Evolutionary conservation across 23 red algal genomes (phyloP).

Genomic region (Gracilaria domingensis): DNA sequence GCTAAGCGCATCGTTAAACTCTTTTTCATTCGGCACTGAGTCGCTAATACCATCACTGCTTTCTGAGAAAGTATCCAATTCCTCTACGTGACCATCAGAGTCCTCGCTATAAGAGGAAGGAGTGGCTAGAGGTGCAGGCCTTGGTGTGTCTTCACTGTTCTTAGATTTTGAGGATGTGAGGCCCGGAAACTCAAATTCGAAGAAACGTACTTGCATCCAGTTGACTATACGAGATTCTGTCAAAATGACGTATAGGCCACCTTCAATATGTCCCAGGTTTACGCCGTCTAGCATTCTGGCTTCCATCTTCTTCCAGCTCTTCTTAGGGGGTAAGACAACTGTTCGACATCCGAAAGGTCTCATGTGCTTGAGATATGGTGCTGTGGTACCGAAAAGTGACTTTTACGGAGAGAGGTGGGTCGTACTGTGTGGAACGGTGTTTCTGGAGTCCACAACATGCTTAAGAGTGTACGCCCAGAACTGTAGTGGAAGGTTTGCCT

Average conservation of each 20-base stretch:
- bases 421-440: not conserved
- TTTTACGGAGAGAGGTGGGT: not conserved
- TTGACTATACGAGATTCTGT: not conserved
- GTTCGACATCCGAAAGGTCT: conserved; percentile 11
- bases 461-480: conserved; percentile 15
- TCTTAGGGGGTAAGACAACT: not conserved
- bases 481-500: conserved; percentile 2
- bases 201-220: conserved; percentile 37
- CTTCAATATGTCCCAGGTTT: not conserved
- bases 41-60: not conserved
- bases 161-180: not conserved
- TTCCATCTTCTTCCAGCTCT: conserved; percentile 12
- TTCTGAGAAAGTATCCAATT: not conserved
- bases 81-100: not conserved
- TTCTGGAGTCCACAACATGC: conserved; percentile 25
- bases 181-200: not conserved
- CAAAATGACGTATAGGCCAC: conserved; percentile 16
- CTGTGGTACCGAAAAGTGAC: not conserved
- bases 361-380: conserved; percentile 16
- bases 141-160: not conserved
- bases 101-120: not conserved
- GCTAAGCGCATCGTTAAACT: not conserved
- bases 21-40: not conserved
- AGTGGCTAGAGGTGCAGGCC: not conserved
- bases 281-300: not conserved